Base-by-base conservation (phyloP, 768 basidiomycete species). In the Coprinopsis sp. region DNA sequence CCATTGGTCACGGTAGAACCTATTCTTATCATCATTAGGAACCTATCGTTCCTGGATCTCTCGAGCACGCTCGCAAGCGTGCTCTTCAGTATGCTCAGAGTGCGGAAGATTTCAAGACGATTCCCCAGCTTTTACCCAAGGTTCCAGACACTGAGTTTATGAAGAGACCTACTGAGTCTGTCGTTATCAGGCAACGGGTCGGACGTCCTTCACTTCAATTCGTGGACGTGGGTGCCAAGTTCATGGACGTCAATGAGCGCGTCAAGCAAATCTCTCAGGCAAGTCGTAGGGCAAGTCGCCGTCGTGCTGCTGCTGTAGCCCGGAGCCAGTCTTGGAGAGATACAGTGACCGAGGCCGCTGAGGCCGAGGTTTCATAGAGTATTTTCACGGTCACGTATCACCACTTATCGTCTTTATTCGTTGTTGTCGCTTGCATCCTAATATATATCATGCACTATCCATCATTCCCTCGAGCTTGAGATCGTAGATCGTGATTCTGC, bases 401-500 rank as follows among this genome's bases (percentile, higher is more conserved):
- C 40, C 39, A 34, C 31, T 56, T 47, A 40, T 51, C n/a, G 24
- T 34, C 44, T 34, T 16, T 44, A 30, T 42, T 22, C 40, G 27
- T 30, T 18, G 6, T 18, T 42, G 16, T 28, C 30, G 27, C 25
- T 42, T 47, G 24, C 29, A 30, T 48, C 31, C 37, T 47, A 50
- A 19, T 13, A 12, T 43, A 22, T n/a, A 19, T 46, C 22, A 25
- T 10, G 7, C 14, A 19, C 14, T 34, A 13, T 51, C n/a, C 14
- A 58, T 38, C 19, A 29, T 55, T 18, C 72, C 74, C 33, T 74
- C 67, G 16, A 73, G 33, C 46, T 61, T 62, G 29, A 89, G 56
- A 58, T 88, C 82, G 58, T 90, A 90, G 33, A 90, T 59, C 6
- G 79, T 87, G 34, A 90, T 73, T 62, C 88, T 74, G 44, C 89